phyloP scores from a whole-genome alignment of 805 yeast species.

The Peterozyma toletana region DNA sequence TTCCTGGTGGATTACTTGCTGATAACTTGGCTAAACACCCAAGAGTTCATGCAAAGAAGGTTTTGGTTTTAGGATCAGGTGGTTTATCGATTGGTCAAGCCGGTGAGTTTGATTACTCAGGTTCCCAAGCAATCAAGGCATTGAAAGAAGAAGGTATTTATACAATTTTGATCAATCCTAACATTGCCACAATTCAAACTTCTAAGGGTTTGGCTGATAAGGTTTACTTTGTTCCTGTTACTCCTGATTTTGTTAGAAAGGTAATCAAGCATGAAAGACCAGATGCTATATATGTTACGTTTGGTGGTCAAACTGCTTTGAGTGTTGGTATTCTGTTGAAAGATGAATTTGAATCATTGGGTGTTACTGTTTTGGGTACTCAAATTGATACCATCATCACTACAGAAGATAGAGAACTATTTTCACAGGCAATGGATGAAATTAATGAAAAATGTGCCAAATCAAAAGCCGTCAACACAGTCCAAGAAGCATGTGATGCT shows the following conservation, averaged over 20 bases:
- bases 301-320: constrained; percentile 98
- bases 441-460: constrained; percentile 94
- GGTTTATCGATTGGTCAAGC: constrained; percentile 99
- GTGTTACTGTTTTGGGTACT: constrained; percentile 95
- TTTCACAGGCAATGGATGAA: constrained; percentile 91
- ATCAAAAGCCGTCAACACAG: constrained; percentile 75
- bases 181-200: constrained; percentile 97
- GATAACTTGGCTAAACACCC: constrained; percentile 77
- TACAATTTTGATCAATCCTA: constrained; percentile 93
- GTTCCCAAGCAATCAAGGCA: constrained; percentile 98
- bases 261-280: constrained; percentile 94
- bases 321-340: constrained; percentile 93
- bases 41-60: constrained; percentile 80
- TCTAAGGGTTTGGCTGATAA: constrained; percentile 97
- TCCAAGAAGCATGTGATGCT: constrained; percentile 79
- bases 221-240: constrained; percentile 97
- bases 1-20: constrained; percentile 82
- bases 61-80: constrained; percentile 93
- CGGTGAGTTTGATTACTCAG: constrained; percentile 98
- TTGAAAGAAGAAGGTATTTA: constrained; percentile 96
- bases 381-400: constrained; percentile 94
- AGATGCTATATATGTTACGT: constrained; percentile 93
- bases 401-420: constrained; percentile 96
- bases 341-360: constrained; percentile 88
- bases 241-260: constrained; percentile 91